Conservation (phyloP, 1,139 yeast species). For the Fermentozyma sake region DNA sequence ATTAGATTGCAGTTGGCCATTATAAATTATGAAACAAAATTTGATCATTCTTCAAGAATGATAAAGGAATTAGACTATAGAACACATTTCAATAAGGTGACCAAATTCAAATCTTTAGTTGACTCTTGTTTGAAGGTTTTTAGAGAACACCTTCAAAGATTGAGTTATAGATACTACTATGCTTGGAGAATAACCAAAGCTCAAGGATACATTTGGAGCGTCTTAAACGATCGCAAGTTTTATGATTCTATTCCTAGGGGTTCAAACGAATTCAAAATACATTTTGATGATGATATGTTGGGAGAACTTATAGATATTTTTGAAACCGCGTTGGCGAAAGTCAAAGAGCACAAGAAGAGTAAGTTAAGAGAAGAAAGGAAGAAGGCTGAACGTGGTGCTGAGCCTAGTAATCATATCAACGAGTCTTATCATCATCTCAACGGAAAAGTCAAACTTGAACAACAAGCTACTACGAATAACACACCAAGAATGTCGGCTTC, state of each 20-base stretch:
- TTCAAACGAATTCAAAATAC: no score
- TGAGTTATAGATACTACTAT: slow-evolving; percentile 41
- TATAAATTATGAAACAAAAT: slow-evolving; percentile 5
- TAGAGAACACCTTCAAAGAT: slow-evolving; percentile 8
- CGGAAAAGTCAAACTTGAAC: no score
- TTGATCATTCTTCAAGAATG: slow-evolving; percentile 7
- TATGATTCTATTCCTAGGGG: no score
- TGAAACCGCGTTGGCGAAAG: slow-evolving; percentile 6
- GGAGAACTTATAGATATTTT: slow-evolving; percentile 8
- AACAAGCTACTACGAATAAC: no score
- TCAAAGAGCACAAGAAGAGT: slow-evolving; percentile 3
- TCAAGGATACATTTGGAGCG: slow-evolving; percentile 16
- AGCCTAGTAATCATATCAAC: no score
- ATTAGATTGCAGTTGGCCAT: slow-evolving; percentile 16
- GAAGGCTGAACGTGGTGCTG: no score
- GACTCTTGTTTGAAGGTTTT: slow-evolving; percentile 6
- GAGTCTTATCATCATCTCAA: no score
- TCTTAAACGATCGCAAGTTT: slow-evolving; percentile 7
- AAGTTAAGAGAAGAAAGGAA: no score
- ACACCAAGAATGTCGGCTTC: no score
- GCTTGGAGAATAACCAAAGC: slow-evolving; percentile 51
- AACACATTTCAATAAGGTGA: slow-evolving; percentile 6
- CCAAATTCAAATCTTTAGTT: slow-evolving; percentile 3
- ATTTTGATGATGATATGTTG: no score
- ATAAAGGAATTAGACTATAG: slow-evolving; percentile 6